Percentiles rank a stretch among this genome's conserved stretches.
These are phyloP conservation scores for Leccinum fibrillosum DNA, from an alignment of 768 basidiomycete genomes.

Conservation along the genomic window DNA sequence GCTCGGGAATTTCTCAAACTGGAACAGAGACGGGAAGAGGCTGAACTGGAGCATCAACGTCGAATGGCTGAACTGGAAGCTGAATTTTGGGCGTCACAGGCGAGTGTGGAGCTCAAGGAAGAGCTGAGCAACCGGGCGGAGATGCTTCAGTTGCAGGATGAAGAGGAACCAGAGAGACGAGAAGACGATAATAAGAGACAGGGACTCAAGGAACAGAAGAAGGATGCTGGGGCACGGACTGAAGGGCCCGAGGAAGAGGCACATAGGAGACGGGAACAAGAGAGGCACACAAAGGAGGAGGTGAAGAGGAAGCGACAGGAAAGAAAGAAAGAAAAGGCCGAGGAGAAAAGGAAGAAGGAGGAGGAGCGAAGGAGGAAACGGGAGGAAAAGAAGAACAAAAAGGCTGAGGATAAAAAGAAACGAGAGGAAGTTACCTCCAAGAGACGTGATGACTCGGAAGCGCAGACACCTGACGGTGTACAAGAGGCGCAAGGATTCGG, in stretches of 20 bases:
- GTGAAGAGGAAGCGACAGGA: constrained; percentile 40
- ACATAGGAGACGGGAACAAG: background rate
- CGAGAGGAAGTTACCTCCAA: background rate
- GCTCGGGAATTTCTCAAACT: constrained; percentile 34
- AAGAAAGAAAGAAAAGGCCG: constrained; percentile 15
- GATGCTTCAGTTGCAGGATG: constrained; percentile 20
- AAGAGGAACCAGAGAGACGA: constrained; percentile 20
- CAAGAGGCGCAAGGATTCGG: background rate
- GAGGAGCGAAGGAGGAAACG: background rate
- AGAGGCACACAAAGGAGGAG: background rate
- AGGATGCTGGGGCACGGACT: background rate
- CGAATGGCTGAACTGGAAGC: constrained; percentile 42
- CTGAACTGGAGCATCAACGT: constrained; percentile 38
- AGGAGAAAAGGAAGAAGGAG: background rate
- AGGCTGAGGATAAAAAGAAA: background rate
- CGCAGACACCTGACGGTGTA: background rate
- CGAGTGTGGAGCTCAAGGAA: constrained; percentile 6
- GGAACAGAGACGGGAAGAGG: constrained; percentile 42
- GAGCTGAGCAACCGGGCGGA: constrained; percentile 39
- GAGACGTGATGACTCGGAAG: background rate
- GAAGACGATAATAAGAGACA: background rate
- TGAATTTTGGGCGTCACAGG: constrained; percentile 21
- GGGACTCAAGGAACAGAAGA: background rate
- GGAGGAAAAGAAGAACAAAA: background rate
- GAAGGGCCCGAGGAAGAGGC: background rate